Conservation (phyloP, 495 filamentous ascomycete species). For the Talaromyces ruber region DNA sequence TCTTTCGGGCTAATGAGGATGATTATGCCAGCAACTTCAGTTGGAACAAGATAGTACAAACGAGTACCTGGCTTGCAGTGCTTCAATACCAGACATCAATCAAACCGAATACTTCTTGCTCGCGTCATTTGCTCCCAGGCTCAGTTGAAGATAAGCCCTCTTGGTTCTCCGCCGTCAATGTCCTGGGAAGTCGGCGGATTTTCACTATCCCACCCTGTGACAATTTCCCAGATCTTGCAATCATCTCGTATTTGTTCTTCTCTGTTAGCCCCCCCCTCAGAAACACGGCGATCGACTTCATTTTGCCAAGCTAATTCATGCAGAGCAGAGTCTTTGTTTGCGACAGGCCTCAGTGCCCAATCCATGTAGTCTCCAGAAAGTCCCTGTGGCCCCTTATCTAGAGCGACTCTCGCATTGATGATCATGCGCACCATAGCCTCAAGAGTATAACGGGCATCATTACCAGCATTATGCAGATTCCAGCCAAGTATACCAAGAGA, state of each 20-base stretch:
- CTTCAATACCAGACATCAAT: not conserved
- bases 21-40: not conserved
- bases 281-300: constrained; percentile 10
- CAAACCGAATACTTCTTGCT: not conserved
- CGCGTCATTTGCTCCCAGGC: not conserved
- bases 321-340: not conserved
- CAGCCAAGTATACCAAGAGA: constrained; percentile 52
- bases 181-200: not conserved
- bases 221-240: constrained; percentile 10
- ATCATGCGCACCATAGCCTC: constrained; percentile 64
- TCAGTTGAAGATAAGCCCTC: not conserved
- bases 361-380: not conserved
- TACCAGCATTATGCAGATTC: constrained; percentile 87
- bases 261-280: not conserved
- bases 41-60: not conserved
- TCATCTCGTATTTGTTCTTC: constrained; percentile 7
- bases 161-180: not conserved
- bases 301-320: constrained; percentile 4
- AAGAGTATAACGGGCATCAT: constrained; percentile 83
- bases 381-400: not conserved
- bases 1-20: not conserved
- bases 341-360: not conserved
- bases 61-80: not conserved
- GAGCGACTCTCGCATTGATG: constrained; percentile 20
- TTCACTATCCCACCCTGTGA: constrained; percentile 6